Conservation (phyloP, 192 early-diverging fungal species). For the Umbelopsis vinacea region DNA sequence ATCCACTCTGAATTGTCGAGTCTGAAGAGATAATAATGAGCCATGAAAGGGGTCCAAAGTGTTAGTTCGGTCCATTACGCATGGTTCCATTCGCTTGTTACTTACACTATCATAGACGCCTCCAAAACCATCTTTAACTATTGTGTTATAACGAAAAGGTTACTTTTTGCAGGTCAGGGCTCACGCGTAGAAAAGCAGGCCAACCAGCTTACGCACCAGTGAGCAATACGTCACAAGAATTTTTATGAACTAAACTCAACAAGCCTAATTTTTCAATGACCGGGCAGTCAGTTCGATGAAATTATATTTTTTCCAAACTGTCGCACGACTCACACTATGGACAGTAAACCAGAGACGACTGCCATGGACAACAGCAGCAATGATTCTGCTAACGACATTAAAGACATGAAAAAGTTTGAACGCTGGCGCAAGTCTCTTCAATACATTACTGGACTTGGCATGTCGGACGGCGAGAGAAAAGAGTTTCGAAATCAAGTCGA, state of each 20-base stretch:
- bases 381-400: constrained; percentile 10
- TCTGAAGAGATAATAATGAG: constrained; percentile 30
- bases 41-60: neutral
- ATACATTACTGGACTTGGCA: constrained; percentile 64
- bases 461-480: constrained; percentile 53
- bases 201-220: constrained; percentile 10
- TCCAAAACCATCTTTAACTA: constrained; percentile 81
- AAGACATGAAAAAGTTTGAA: constrained; percentile 65
- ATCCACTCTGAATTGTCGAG: constrained; percentile 99
- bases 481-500: constrained; percentile 39
- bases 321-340: neutral
- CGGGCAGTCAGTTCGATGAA: too few relatives aligned
- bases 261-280: too few relatives aligned
- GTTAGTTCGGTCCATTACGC: neutral
- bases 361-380: neutral
- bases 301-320: neutral
- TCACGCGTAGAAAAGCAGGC: constrained; percentile 4
- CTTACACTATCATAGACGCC: constrained; percentile 89
- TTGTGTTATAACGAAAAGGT: constrained; percentile 1
- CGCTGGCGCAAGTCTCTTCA: constrained; percentile 64
- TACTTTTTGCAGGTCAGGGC: neutral
- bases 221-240: neutral
- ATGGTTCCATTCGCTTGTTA: neutral
- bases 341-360: neutral
- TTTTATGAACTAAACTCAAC: neutral